Base-by-base conservation (phyloP, 306 rosid genomes). In the Cucurbita pepo region DNA sequence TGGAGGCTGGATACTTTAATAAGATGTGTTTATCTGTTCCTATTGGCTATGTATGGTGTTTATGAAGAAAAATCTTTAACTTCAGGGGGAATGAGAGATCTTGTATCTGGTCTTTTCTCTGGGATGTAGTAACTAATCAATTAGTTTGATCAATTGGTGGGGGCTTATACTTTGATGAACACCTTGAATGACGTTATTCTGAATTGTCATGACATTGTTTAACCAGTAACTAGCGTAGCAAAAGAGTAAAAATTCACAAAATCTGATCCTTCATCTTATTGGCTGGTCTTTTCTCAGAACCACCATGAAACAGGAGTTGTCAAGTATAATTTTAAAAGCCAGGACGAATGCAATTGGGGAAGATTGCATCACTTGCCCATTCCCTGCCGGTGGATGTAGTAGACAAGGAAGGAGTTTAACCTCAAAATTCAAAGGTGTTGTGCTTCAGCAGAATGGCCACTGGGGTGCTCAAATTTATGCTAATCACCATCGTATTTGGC, bases 401-500 rank as follows among this genome's bases (percentile, higher is more conserved):
- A n/a, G n/a, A 63, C 77, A 30, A 16, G 71, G 57, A 44, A 74
- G 47, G 53, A 74, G 57, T 44, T 45, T 30, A n/a, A 30, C 77
- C 56, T 43, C 70, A 12, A 90, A 80, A 80, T 93, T 87, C 80
- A 93, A 90, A 80, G 97, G 97, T 0, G 82, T 93, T 10, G 96
- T 90, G 65, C 88, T 92, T 15, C 96, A 90, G 58, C 89, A 83
- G 70, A 93, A 93, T 25, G 98, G 98, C 1, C 82, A 93, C 76
- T 93, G 96, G 96, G 97, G 98, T 54, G 90, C 97, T 16, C 96
- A 93, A 41, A 93, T 93, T 71, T 93, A 93, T 6, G 89, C 94
- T 62, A 86, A 87, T 50, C 94, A 93, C 77, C 96, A 87, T 60
- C 84, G 97, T 55, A 83, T 93, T 25, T 93, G 98, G 98, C 89